These are phyloP conservation scores for Lecanosticta acicola DNA, from an alignment of 2,329 filamentous ascomycete species.

Conservation along the genomic window DNA sequence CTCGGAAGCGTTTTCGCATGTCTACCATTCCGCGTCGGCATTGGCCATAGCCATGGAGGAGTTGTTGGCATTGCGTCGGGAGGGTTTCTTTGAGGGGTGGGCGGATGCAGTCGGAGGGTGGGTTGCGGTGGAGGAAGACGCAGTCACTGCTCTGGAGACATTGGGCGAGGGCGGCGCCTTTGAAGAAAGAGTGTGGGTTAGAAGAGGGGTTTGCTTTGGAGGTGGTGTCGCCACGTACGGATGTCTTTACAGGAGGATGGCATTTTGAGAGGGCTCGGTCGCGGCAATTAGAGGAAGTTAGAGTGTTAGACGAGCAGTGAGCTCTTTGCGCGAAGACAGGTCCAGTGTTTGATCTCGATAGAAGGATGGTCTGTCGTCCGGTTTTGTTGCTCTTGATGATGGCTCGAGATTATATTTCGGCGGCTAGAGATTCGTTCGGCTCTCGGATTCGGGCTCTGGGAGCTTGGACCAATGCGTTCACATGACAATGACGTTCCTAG, in stretches of 20 bases:
- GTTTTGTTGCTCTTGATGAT: conserved; percentile 1
- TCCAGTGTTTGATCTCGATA: too few species aligned
- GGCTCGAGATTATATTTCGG: not conserved
- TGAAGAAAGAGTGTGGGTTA: not conserved
- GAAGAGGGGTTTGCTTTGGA: not conserved
- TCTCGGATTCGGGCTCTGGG: not conserved
- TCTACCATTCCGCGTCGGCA: conserved; percentile 96
- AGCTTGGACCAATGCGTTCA: conserved; percentile 3
- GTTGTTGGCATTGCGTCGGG: conserved; percentile 81
- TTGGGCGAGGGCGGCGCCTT: conserved; percentile 84
- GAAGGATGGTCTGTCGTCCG: too few species aligned
- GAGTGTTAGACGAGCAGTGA: too few species aligned
- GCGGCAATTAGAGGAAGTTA: too few species aligned
- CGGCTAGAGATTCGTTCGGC: not conserved
- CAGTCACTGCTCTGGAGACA: conserved; percentile 97
- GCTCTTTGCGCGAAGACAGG: too few species aligned
- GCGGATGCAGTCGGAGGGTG: conserved; percentile 80
- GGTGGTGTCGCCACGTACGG: conserved; percentile 52
- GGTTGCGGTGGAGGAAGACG: conserved; percentile 85
- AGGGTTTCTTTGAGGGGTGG: conserved; percentile 74
- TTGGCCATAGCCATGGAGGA: conserved; percentile 87
- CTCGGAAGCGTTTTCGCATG: conserved; percentile 97
- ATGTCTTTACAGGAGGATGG: conserved; percentile 96
- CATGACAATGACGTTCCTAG: conserved; percentile 13
- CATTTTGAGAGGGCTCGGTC: conserved; percentile 53